phyloP scores from a whole-genome alignment of 2,329 filamentous ascomycete genomes.

The Exophiala sideris region DNA sequence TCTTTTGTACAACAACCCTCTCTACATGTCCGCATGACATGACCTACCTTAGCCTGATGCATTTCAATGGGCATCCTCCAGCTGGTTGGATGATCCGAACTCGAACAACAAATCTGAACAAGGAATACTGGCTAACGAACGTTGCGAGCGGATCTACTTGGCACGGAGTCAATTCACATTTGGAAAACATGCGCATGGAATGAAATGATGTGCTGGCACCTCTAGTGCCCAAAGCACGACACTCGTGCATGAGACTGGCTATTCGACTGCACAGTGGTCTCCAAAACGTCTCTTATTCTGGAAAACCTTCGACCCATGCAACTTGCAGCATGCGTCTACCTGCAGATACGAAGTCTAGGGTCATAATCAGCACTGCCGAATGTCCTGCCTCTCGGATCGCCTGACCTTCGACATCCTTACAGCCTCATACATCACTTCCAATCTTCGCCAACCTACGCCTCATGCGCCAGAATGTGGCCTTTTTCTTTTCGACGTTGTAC shows the following conservation, averaged over 20 bases:
- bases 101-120: not conserved
- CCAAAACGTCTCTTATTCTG: slow-evolving; percentile 1
- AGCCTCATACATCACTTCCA: not conserved
- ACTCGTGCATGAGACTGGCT: slow-evolving; percentile 14
- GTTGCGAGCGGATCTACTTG: slow-evolving; percentile 8
- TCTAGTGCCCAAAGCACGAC: slow-evolving; percentile 19
- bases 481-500: slow-evolving; percentile 9
- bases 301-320: not conserved
- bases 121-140: not conserved
- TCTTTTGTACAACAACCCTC: not conserved
- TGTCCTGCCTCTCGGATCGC: not conserved
- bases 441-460: not conserved
- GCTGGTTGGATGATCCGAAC: slow-evolving; percentile 1
- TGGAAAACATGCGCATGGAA: slow-evolving; percentile 8
- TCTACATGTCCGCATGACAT: slow-evolving; percentile 13
- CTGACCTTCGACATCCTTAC: not conserved
- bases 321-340: not conserved
- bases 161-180: slow-evolving; percentile 8
- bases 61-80: slow-evolving; percentile 1
- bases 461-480: not conserved
- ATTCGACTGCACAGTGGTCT: not conserved
- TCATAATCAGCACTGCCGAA: not conserved
- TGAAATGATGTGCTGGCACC: slow-evolving; percentile 19
- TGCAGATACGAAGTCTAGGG: not conserved
- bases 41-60: slow-evolving; percentile 4